Conservation (phyloP, 768 basidiomycete species). For the Cyathus striatus region DNA sequence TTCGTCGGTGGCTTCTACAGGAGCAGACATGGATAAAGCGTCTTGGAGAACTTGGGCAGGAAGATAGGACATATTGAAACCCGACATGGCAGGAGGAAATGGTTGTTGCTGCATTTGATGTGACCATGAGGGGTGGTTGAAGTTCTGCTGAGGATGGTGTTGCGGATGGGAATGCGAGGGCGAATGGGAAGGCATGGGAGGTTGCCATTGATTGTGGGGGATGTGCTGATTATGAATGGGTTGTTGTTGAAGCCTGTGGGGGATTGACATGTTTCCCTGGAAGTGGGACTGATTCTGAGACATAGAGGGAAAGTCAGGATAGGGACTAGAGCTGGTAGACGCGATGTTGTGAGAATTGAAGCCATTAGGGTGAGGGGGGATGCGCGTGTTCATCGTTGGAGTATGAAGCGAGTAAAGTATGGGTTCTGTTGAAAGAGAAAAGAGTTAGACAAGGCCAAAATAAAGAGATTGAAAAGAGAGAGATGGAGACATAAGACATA, state of each 20-base stretch:
- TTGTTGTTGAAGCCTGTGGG: conserved; percentile 14
- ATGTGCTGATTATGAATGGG: conserved; percentile 17
- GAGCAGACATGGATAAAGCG: conserved; percentile 45
- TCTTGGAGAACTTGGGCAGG: conserved; percentile 55
- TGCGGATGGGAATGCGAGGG: conserved; percentile 12
- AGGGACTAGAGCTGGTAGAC: conserved; percentile 29
- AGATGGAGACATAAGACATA: not conserved
- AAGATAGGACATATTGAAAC: conserved; percentile 36
- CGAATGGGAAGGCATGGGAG: conserved; percentile 11
- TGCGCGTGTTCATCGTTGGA: conserved; percentile 15
- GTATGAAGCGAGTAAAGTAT: not conserved
- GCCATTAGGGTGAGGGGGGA: conserved; percentile 20
- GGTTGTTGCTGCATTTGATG: conserved; percentile 27
- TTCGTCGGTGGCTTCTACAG: conserved; percentile 55
- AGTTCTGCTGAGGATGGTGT: conserved; percentile 22
- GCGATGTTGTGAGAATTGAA: conserved; percentile 22
- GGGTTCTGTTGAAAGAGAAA: not conserved
- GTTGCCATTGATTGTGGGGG: conserved; percentile 22
- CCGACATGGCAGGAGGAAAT: conserved; percentile 22
- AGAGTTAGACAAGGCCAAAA: not conserved
- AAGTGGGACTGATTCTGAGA: conserved; percentile 10
- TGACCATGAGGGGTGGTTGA: conserved; percentile 24
- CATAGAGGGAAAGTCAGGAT: conserved; percentile 20
- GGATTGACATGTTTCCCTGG: conserved; percentile 12
- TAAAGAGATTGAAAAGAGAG: not conserved